Conservation (phyloP, 306 rosid genomes). For the Trichosanthes cucumerina region DNA sequence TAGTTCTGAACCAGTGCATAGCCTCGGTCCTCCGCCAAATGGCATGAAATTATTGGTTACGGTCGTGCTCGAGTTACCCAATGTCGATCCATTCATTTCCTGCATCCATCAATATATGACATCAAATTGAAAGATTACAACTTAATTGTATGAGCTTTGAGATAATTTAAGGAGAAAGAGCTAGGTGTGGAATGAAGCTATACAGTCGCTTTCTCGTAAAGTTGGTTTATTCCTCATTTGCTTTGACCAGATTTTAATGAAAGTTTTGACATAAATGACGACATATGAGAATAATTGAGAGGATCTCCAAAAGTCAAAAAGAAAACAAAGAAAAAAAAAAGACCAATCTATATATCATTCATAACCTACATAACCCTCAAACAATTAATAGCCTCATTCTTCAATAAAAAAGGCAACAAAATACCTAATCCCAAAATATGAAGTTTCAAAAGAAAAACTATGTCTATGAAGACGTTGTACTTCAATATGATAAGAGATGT, state of each 20-base stretch:
- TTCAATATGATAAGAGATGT: not conserved
- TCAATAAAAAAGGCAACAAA: not conserved
- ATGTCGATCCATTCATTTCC: constrained; percentile 34
- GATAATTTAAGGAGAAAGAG: not conserved
- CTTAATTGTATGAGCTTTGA: not conserved
- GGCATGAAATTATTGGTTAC: constrained; percentile 45
- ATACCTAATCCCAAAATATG: not conserved
- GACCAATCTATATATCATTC: not conserved
- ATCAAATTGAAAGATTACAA: not conserved
- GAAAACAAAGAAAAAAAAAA: not conserved
- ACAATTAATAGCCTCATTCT: not conserved
- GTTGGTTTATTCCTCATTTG: no score
- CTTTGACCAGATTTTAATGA: not conserved
- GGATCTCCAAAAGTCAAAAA: no score
- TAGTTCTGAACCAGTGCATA: constrained; percentile 82
- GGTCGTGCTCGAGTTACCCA: constrained; percentile 26
- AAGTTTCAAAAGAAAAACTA: not conserved
- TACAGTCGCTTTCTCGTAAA: not conserved
- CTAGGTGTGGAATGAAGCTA: not conserved
- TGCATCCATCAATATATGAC: constrained; percentile 12
- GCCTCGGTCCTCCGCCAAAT: constrained; percentile 87
- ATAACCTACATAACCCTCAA: not conserved
- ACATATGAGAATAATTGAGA: not conserved
- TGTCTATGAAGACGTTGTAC: no score
- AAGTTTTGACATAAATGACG: not conserved